Base-by-base conservation (phyloP, 2,329 filamentous ascomycete genomes). In the Clarireedia monteithiana region DNA sequence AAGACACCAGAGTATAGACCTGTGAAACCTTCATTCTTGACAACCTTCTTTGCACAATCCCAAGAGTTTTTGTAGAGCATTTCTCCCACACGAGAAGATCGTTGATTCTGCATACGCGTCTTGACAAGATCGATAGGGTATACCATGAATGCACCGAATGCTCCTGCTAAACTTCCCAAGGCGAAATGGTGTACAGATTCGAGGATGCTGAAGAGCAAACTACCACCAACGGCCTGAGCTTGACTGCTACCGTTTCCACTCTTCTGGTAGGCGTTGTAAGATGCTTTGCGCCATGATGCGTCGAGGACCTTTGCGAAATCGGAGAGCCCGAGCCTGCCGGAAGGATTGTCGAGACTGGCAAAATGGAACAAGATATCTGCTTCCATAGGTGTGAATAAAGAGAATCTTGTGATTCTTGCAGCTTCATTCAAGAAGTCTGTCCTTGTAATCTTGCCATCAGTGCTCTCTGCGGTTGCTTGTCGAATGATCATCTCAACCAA, bases 91-190 rank as follows among this genome's bases (percentile, higher is more conserved):
- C 86, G 83, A 4, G 82, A 83, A 51, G 83, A 84, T 63, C 94
- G 84, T 77, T 99, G 94, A 76, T 99, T 99, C 74, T 99, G 94
- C 85, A 99, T 88, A 59, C 94, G 85, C 1, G 94, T 99, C 82
- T 99, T 99, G 72, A 99, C 94, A 59, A 99, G 76, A 75, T 99
- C 94, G 69, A 99, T 97, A 24, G 94, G 94, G 71, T 99, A 99
- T 53, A 99, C 94, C 90, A 99, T 96, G 71, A 99, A 97, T 12
- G 94, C 94, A 70, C 94, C 94, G 69, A 99, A 99, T 9, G 94
- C 94, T 73, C 94, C 94, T 6, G 94, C 94, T 64, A 96, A 64
- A 70, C 88, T 91, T 58, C 94, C 94, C 6, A 99, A 82, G 3
- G 77, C 84, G 70, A 99, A 99, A 77, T 95, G 91, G 72, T 96